These are phyloP conservation scores for Neurospora sp. DNA, from an alignment of 495 filamentous ascomycete species.

Conservation along the genomic window DNA sequence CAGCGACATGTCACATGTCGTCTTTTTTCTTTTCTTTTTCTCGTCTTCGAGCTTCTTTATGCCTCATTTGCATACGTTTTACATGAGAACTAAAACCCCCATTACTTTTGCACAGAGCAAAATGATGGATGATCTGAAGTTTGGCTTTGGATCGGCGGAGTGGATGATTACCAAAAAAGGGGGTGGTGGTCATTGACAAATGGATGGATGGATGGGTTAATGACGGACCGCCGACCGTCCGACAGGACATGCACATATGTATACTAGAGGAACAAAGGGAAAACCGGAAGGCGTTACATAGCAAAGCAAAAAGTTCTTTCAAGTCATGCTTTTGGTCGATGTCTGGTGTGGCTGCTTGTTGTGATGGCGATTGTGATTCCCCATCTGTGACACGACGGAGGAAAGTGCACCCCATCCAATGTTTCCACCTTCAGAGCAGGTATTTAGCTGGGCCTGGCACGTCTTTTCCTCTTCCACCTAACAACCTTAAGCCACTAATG, in stretches of 20 bases:
- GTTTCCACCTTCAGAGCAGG: too few species aligned
- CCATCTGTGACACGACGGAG: not conserved
- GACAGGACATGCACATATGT: not conserved
- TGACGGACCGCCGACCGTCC: not conserved
- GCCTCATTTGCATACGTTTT: not conserved
- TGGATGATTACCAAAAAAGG: not conserved
- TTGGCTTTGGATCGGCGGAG: too few species aligned
- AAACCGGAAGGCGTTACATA: not conserved
- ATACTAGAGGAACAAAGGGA: not conserved
- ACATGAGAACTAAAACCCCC: not conserved
- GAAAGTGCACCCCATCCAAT: too few species aligned
- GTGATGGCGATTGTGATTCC: not conserved
- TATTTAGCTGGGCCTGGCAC: too few species aligned
- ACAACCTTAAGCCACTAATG: too few species aligned
- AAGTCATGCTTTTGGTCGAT: not conserved
- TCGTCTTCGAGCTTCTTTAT: not conserved
- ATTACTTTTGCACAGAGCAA: not conserved
- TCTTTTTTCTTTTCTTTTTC: not conserved
- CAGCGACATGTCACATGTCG: not conserved
- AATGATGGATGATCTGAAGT: not conserved
- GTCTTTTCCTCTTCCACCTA: too few species aligned
- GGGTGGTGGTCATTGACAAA: not conserved
- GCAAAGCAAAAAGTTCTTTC: not conserved
- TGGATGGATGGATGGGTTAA: not conserved
- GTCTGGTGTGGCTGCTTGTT: not conserved